A percentile compares a stretch with the other conserved stretches of the same genome.
phyloP scores from a whole-genome alignment of 306 rosid genomes.

The Pyrus betulifolia region DNA sequence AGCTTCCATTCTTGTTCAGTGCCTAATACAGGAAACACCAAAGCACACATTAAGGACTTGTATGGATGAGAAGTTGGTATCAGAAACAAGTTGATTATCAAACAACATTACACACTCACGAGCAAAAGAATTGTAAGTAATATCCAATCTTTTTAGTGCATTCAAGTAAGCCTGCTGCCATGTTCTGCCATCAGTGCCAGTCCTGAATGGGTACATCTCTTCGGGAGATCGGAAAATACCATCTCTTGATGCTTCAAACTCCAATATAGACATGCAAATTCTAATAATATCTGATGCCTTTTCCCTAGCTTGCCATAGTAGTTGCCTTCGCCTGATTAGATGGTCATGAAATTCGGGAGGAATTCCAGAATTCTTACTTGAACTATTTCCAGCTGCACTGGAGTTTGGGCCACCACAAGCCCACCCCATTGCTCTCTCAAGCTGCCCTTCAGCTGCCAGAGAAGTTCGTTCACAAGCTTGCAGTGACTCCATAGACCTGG shows the following conservation, averaged over 20 bases:
- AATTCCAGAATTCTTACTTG: slow-evolving; percentile 70
- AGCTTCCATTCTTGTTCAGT: slow-evolving; percentile 94
- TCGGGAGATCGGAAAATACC: slow-evolving; percentile 61
- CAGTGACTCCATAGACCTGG: slow-evolving; percentile 61
- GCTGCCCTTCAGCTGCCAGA: slow-evolving; percentile 80
- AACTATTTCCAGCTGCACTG: slow-evolving; percentile 44
- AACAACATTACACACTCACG: slow-evolving; percentile 43
- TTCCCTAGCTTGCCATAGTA: slow-evolving; percentile 75
- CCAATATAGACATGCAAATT: slow-evolving; percentile 65
- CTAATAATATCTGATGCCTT: slow-evolving; percentile 70
- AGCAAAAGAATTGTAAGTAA: slow-evolving; percentile 67
- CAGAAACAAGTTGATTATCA: slow-evolving; percentile 9
- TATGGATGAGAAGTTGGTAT: slow-evolving; percentile 1
- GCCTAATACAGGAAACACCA: slow-evolving; percentile 48
- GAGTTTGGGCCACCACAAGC: slow-evolving; percentile 86
- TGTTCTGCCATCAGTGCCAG: slow-evolving; percentile 54
- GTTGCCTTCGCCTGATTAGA: slow-evolving; percentile 57
- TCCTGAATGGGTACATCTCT: slow-evolving; percentile 52
- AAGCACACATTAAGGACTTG: slow-evolving; percentile 11
- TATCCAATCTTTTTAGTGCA: slow-evolving; percentile 66
- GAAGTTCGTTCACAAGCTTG: slow-evolving; percentile 75
- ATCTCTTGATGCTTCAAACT: slow-evolving; percentile 89
- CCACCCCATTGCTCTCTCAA: slow-evolving; percentile 98
- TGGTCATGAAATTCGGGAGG: slow-evolving; percentile 90
- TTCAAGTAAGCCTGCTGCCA: slow-evolving; percentile 88